phyloP scores from a whole-genome alignment of 1,139 yeast species.

The Yamadazyma diospyri region DNA sequence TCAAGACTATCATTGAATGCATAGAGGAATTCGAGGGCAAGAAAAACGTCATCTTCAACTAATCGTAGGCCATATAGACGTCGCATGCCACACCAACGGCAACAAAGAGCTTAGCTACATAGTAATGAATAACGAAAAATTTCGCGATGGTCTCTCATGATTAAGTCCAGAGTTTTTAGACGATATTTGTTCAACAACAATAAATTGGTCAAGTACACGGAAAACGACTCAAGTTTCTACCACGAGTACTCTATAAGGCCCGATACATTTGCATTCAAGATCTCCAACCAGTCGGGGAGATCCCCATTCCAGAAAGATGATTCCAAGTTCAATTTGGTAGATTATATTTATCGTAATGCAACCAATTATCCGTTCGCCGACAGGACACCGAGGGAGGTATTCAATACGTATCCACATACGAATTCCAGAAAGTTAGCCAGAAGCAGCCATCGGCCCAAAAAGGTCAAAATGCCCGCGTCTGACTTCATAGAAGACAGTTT shows the following conservation, averaged over 20 bases:
- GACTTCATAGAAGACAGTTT: constrained; percentile 85
- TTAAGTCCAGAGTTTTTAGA: constrained; percentile 6
- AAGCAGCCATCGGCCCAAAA: constrained; percentile 50
- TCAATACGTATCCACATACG: constrained; percentile 34
- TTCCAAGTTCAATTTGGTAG: constrained; percentile 27
- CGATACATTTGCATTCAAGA: constrained; percentile 47
- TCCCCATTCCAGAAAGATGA: constrained; percentile 28
- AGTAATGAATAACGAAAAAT: constrained; percentile 3
- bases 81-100: too few relatives aligned
- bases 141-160: constrained; percentile 5
- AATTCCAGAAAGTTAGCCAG: constrained; percentile 47
- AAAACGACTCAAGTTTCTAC: constrained; percentile 26
- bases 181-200: constrained; percentile 12
- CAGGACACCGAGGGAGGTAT: constrained; percentile 39
- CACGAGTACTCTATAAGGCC: constrained; percentile 50
- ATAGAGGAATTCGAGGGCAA: constrained; percentile 57
- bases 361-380: constrained; percentile 44
- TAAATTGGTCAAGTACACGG: constrained; percentile 12
- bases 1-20: constrained; percentile 65
- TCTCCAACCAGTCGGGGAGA: constrained; percentile 10
- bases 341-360: constrained; percentile 38
- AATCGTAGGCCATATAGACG: neutral
- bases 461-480: constrained; percentile 65
- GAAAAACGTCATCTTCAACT: constrained; percentile 19
- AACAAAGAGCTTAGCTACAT: too few relatives aligned